Evolutionary conservation across 116 monocot species (phyloP), one percentile per base, ranked within the genome.

Genomic region (Phalaenopsis hybrid): DNA sequence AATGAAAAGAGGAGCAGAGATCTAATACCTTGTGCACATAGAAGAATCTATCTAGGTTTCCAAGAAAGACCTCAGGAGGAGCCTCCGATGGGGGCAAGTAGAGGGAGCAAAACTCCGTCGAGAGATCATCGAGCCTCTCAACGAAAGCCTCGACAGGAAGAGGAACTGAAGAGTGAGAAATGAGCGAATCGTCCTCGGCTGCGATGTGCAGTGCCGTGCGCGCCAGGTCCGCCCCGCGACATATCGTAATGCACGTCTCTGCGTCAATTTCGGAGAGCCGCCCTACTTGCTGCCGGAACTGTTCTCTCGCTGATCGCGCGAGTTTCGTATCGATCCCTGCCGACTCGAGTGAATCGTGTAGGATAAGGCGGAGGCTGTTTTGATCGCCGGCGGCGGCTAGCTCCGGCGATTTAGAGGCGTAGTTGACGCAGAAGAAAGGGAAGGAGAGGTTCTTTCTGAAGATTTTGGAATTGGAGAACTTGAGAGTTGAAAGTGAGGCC

Each of bases 111-210:
- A 89, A 89, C 3, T 74, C 91, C 81, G 85, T 81, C 17, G 89
- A 88, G 52, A 91, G 88, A 37, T 87, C 83, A 28, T 87, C 85
- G 55, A 91, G 81, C 68, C 89, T 73, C 44, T 80, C 81, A 74
- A 91, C 48, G 67, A 85, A 91, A 1, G 85, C 78, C 13, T 86
- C 89, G 44, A 89, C 87, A 0, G 91, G 91, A 10, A 91, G 81
- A 61, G 87, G 85, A 59, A 87, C 89, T 7, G 89, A 89, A 20
- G 91, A 87, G 49, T 89, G 89, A 13, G 91, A 91, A 16, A 89
- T 76, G 34, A 91, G 82, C 13, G 91, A 87, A 48, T 91, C 91
- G 61, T 91, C 91, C 85, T 91, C 91, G 20, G 87, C 89, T 5
- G 85, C 91, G 34, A 91, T 78, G 34, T 81, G 72, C 52, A 91